Conservation (phyloP, 2,329 filamentous ascomycete genomes). For the Pseudogymnoascus sp. region DNA sequence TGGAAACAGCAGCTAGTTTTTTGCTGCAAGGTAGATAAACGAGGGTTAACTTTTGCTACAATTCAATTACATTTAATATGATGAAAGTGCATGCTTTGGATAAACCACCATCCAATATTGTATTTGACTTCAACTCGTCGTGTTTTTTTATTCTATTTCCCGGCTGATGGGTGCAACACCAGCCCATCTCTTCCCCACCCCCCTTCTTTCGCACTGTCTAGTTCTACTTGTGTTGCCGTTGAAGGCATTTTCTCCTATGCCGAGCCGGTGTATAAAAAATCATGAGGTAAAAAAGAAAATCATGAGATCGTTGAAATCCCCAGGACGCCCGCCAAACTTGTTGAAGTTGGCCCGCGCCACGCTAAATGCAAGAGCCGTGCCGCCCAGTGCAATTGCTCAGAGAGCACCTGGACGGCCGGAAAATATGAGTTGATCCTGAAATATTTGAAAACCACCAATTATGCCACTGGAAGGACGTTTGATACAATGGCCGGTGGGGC, state of each 20-base stretch:
- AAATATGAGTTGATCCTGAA: conserved; percentile 4
- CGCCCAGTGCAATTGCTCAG: conserved; percentile 19
- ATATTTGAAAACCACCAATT: neutral
- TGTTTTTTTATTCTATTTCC: neutral
- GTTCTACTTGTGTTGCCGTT: conserved; percentile 24
- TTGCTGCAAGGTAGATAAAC: neutral
- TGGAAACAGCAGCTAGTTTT: neutral
- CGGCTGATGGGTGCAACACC: neutral
- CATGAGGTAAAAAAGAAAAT: conserved; percentile 12
- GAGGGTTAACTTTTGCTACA: neutral
- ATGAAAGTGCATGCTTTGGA: neutral
- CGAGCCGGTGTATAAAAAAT: conserved; percentile 10
- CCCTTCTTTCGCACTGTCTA: conserved; percentile 2
- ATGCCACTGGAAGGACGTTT: conserved; percentile 13
- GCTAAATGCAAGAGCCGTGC: conserved; percentile 26
- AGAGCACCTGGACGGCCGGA: conserved; percentile 9
- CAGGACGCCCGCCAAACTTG: conserved; percentile 27
- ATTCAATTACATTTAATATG: neutral
- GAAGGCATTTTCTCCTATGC: conserved; percentile 10
- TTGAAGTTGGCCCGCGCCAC: conserved; percentile 30
- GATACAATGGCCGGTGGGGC: conserved; percentile 13
- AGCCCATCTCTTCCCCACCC: neutral
- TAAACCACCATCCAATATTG: neutral
- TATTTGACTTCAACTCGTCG: neutral
- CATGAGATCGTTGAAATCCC: conserved; percentile 21